phyloP scores from a whole-genome alignment of 148 eudicot species.

The Hydrangea macrophylla region DNA sequence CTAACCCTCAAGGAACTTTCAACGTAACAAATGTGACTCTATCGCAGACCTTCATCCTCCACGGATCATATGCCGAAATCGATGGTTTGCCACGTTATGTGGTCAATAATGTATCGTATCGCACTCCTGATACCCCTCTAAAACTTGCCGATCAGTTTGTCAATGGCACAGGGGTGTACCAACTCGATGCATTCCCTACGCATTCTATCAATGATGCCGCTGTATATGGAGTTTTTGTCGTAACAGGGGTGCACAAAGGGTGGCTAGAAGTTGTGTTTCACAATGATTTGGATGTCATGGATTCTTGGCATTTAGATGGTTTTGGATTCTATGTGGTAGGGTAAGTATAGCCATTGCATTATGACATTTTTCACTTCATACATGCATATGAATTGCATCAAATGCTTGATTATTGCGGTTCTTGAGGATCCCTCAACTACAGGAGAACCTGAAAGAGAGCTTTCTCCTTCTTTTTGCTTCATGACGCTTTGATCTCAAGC shows the following conservation, averaged over 20 bases:
- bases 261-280: conserved; percentile 39
- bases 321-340: conserved; percentile 42
- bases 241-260: conserved; percentile 30
- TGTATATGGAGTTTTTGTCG: conserved; percentile 27
- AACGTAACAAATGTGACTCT: conserved; percentile 29
- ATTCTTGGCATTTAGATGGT: conserved; percentile 52
- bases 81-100: conserved; percentile 13
- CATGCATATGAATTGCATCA: not conserved
- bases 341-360: conserved; percentile 19
- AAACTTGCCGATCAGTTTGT: conserved; percentile 36
- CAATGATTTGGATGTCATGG: conserved; percentile 29
- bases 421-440: not conserved
- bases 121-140: conserved; percentile 34
- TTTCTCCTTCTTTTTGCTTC: too few relatives aligned
- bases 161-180: conserved; percentile 37
- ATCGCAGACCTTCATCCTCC: conserved; percentile 35
- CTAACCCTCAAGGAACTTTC: conserved; percentile 47
- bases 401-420: not conserved
- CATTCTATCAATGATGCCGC: conserved; percentile 17
- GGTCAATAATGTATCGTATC: conserved; percentile 34
- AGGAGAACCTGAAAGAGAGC: not conserved
- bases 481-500: not conserved
- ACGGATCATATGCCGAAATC: conserved; percentile 20
- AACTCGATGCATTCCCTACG: conserved; percentile 27
- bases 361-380: not conserved